phyloP scores from a whole-genome alignment of 2,329 filamentous ascomycete genomes.

The Penicillium sp. region DNA sequence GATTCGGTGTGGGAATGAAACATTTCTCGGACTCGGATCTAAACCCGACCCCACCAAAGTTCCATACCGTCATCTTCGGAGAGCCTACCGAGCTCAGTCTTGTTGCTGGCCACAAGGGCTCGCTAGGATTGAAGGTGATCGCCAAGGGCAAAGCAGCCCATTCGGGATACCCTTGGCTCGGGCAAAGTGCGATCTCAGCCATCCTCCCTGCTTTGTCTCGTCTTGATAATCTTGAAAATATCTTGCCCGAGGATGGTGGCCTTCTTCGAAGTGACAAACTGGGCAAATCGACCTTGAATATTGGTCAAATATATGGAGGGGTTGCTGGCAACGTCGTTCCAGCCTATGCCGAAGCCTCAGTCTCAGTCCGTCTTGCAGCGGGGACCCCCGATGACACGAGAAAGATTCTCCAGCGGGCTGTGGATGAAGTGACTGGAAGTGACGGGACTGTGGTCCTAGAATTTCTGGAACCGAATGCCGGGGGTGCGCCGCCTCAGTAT shows the following conservation, averaged over 20 bases:
- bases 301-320: constrained; percentile 77
- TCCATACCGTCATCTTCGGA: constrained; percentile 81
- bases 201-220: constrained; percentile 72
- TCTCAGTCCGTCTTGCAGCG: constrained; percentile 76
- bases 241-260: constrained; percentile 54
- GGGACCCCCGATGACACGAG: constrained; percentile 67
- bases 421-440: constrained; percentile 56
- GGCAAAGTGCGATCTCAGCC: constrained; percentile 80
- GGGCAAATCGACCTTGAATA: constrained; percentile 76
- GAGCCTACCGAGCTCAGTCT: constrained; percentile 90
- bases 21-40: constrained; percentile 52
- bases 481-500: constrained; percentile 69
- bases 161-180: constrained; percentile 88
- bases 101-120: constrained; percentile 89
- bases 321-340: constrained; percentile 88
- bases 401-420: constrained; percentile 58
- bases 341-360: constrained; percentile 68
- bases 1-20: constrained; percentile 78
- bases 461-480: constrained; percentile 54
- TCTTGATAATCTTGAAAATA: constrained; percentile 65
- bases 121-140: constrained; percentile 67
- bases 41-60: constrained; percentile 54
- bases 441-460: constrained; percentile 55
- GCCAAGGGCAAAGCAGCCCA: constrained; percentile 80
- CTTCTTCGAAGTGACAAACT: constrained; percentile 47